Percentiles rank a stretch among this genome's conserved stretches.
Conservation (phyloP, 257 asterid species). For the Nyctanthes arbortristis region DNA sequence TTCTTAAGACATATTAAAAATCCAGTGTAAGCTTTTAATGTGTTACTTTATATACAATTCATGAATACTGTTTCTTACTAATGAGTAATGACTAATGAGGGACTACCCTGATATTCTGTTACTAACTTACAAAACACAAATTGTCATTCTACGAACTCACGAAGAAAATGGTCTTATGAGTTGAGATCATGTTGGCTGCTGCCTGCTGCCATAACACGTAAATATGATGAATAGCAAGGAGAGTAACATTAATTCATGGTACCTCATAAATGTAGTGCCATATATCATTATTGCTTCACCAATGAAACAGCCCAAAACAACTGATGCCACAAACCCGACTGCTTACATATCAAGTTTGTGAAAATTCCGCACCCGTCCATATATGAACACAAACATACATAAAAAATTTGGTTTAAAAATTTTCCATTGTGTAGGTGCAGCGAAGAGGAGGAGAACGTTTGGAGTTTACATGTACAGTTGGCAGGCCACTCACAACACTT, state of each 20-base stretch:
- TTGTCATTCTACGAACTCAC: too few relatives aligned
- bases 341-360: background rate
- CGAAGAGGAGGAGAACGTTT: too few relatives aligned
- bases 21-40: background rate
- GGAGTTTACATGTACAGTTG: too few relatives aligned
- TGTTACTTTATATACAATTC: background rate
- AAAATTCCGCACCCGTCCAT: background rate
- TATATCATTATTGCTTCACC: background rate
- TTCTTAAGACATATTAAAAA: background rate
- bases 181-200: background rate
- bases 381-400: background rate
- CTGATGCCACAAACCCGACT: background rate
- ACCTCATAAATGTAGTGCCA: background rate
- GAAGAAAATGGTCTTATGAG: background rate
- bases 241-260: slow-evolving; percentile 4
- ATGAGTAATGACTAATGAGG: too few relatives aligned
- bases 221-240: background rate
- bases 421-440: too few relatives aligned
- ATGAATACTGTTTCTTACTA: background rate
- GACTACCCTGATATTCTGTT: background rate
- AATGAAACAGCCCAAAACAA: slow-evolving; percentile 1
- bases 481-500: too few relatives aligned
- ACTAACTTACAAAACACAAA: background rate
- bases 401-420: background rate
- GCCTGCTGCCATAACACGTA: background rate